Conservation (phyloP, 768 basidiomycete genomes). For the Rossbeevera mucosa region DNA sequence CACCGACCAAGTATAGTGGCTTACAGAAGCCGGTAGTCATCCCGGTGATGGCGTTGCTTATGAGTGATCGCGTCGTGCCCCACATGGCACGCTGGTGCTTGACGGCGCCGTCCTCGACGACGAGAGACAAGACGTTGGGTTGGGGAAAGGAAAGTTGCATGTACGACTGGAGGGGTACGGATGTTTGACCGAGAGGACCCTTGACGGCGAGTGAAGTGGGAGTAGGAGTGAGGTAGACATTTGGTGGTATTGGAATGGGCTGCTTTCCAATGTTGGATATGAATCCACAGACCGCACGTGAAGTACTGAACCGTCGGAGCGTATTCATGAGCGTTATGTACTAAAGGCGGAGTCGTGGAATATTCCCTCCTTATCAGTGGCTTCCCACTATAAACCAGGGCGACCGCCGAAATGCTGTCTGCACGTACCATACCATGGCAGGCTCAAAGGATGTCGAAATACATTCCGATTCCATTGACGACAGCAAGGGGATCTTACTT, state of each 20-base stretch:
- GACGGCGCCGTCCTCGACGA: constrained; percentile 54
- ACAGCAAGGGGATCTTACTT: neutral
- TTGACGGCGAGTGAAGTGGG: constrained; percentile 45
- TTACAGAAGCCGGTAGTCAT: constrained; percentile 85
- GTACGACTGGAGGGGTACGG: constrained; percentile 45
- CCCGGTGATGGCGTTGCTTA: constrained; percentile 84
- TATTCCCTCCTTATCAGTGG: neutral
- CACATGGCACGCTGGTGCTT: constrained; percentile 87
- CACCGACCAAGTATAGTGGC: constrained; percentile 86
- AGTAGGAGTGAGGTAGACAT: constrained; percentile 39
- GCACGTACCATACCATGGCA: neutral
- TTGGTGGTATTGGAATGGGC: constrained; percentile 51
- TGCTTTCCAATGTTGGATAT: constrained; percentile 57
- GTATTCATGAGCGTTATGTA: constrained; percentile 13
- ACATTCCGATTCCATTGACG: neutral
- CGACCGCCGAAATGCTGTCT: neutral
- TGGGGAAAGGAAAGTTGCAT: constrained; percentile 37
- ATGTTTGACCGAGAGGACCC: constrained; percentile 52
- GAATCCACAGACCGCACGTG: constrained; percentile 44
- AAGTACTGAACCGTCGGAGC: constrained; percentile 45
- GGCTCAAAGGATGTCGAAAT: neutral
- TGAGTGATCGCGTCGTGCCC: constrained; percentile 91
- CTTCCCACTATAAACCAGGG: neutral
- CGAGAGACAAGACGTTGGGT: constrained; percentile 32
- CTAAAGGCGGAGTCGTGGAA: neutral